Evolutionary conservation across 768 basidiomycete genomes (phyloP), one percentile per base, ranked within the genome.

Genomic region (Zangia roseola): DNA sequence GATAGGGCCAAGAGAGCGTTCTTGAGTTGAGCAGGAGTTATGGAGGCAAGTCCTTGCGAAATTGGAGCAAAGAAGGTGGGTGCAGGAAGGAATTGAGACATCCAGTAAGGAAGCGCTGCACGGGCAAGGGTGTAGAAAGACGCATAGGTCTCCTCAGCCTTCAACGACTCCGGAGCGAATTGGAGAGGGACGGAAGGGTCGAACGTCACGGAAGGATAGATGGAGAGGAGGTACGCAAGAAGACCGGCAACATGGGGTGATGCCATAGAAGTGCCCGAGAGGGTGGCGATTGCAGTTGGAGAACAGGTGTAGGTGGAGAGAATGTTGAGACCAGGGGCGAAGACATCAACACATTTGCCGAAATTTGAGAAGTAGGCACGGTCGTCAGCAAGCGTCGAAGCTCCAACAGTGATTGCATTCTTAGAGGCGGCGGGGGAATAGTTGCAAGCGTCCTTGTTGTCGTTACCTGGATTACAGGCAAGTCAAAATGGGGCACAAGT

Each of bases 221-320:
- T 79, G 21, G 91, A 93, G 50, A 98, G 81, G 54, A 93, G 79
- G 78, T 98, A 98, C 12, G 94, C 94, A 43, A 91, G 72, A 45
- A 97, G 72, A 57, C 95, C 95, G 49, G 90, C 89, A 36, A 81
- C 84, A 72, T 95, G 94, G 39, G 95, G 95, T 7, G 90, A 90
- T 13, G 94, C 94, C 93, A 97, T 97, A 14, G 89, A 92, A 8
- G 92, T 94, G 36, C 92, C 92, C 1, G 90, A 92, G 57, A 97
- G 81, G 9, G 85, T 89, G 58, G 84, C 81, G 41, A 75, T 76
- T n/a, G 88, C 80, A 5, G 53, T 63, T 50, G 64, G 67, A 51
- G 80, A 77, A 26, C 83, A 83, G 50, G 78, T 91, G 75, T 83
- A 97, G 45, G 91, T 95, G 31, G 90, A 94, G 3, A 88, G 74